Percentiles rank a stretch among this genome's conserved stretches.
Conservation (phyloP, 768 basidiomycete genomes). For the Amanita fuliginea region DNA sequence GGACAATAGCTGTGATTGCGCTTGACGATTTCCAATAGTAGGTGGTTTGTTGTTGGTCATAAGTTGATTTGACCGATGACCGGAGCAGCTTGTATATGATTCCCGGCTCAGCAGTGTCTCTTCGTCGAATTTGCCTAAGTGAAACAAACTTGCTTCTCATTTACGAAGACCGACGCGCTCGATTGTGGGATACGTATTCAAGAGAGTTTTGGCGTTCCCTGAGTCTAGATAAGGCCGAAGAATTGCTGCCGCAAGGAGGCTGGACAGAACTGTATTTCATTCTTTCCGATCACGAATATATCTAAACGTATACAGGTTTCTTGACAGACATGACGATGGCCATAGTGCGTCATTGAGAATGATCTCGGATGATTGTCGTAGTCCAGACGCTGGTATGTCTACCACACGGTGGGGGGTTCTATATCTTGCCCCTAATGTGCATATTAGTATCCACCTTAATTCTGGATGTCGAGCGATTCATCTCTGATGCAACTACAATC, state of each 20-base stretch:
- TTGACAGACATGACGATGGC: slow-evolving; percentile 3
- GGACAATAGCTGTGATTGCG: slow-evolving; percentile 73
- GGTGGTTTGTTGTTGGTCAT: slow-evolving; percentile 5
- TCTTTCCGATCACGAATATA: background rate
- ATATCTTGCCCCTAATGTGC: background rate
- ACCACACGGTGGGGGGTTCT: background rate
- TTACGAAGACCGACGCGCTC: slow-evolving; percentile 65
- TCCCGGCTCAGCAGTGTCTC: slow-evolving; percentile 66
- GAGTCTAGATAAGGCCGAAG: slow-evolving; percentile 63
- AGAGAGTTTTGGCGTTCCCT: slow-evolving; percentile 83
- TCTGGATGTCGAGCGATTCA: slow-evolving; percentile 41
- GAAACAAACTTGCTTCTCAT: slow-evolving; percentile 63
- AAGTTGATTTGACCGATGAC: background rate
- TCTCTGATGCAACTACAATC: slow-evolving; percentile 34
- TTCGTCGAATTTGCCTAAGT: slow-evolving; percentile 52
- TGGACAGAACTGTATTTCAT: slow-evolving; percentile 60
- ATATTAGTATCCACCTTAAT: slow-evolving; percentile 35
- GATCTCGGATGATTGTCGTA: slow-evolving; percentile 1
- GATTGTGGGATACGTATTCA: slow-evolving; percentile 81
- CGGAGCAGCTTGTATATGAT: slow-evolving; percentile 58
- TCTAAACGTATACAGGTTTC: slow-evolving; percentile 11
- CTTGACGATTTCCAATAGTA: slow-evolving; percentile 73
- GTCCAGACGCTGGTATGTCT: slow-evolving; percentile 8
- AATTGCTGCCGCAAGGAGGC: slow-evolving; percentile 55
- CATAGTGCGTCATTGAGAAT: slow-evolving; percentile 1